Conservation (phyloP, 179 eudicot species). For the Sideroxylon spinosum region DNA sequence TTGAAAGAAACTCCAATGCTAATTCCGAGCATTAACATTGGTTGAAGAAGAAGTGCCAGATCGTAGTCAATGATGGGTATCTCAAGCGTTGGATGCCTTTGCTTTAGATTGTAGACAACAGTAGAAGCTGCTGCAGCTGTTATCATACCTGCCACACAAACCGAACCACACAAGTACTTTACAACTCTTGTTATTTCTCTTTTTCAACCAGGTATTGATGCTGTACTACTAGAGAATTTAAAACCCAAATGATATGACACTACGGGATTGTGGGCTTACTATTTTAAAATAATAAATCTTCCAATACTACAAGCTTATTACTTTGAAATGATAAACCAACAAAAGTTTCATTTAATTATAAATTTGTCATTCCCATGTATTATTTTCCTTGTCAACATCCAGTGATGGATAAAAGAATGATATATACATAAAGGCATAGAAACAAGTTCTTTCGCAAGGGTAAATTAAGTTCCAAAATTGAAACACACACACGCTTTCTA, state of each 20-base stretch:
- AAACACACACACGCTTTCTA: neutral
- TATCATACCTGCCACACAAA: conserved; percentile 49
- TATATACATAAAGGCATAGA: neutral
- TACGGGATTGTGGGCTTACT: too few species aligned
- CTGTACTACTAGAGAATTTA: too few species aligned
- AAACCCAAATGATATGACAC: too few species aligned
- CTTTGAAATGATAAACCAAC: too few species aligned
- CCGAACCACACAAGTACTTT: neutral
- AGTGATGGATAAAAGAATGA: neutral
- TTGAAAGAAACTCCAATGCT: conserved; percentile 67
- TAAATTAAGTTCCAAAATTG: neutral
- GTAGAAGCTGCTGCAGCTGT: conserved; percentile 55
- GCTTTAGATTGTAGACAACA: conserved; percentile 48
- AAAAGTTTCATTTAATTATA: too few species aligned
- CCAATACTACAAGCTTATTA: too few species aligned
- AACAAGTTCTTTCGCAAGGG: neutral
- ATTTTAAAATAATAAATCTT: too few species aligned
- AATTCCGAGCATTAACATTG: conserved; percentile 65
- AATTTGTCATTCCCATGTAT: neutral
- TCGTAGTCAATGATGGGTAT: conserved; percentile 61
- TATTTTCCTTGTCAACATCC: neutral
- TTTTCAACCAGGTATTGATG: too few species aligned
- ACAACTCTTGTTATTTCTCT: neutral
- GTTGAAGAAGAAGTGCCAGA: conserved; percentile 58
- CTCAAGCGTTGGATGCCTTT: conserved; percentile 53